These are phyloP conservation scores for Xylaria sp. DNA, from an alignment of 2,329 filamentous ascomycete species.

Conservation along the genomic window DNA sequence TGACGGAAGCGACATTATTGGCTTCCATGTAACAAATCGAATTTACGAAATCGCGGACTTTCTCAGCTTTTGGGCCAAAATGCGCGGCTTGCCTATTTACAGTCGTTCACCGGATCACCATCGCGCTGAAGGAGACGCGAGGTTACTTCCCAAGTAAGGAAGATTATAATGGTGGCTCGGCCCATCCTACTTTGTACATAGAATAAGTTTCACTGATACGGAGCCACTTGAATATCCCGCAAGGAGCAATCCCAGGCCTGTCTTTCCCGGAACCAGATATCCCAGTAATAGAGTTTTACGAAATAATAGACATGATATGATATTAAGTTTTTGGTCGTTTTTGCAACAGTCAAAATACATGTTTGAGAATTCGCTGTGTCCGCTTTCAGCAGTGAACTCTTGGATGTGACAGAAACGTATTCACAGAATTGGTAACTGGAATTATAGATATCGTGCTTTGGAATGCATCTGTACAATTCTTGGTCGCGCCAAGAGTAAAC, in stretches of 20 bases:
- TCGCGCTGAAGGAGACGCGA: background rate
- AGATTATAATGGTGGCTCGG: conserved; percentile 19
- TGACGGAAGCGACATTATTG: conserved; percentile 5
- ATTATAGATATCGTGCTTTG: too few species aligned
- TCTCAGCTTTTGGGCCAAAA: background rate
- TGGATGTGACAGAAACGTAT: background rate
- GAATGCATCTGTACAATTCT: background rate
- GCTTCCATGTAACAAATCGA: background rate
- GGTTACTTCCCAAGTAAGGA: conserved; percentile 1
- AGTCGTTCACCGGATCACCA: background rate
- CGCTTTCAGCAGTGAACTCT: background rate
- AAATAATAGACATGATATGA: conserved; percentile 25
- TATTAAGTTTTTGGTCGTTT: background rate
- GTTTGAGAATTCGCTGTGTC: background rate
- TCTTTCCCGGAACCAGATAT: conserved; percentile 28
- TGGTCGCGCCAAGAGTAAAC: background rate
- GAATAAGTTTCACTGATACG: conserved; percentile 13
- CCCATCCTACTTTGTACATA: conserved; percentile 26
- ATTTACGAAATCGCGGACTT: background rate
- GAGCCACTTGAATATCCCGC: conserved; percentile 14
- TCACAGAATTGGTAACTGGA: background rate
- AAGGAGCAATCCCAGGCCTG: conserved; percentile 29
- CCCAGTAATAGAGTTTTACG: conserved; percentile 24
- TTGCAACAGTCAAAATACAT: background rate
- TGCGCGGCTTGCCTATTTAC: background rate